Evolutionary conservation across 2,329 filamentous ascomycete species (phyloP).

Genomic region (Ceratocystis ficicola): DNA sequence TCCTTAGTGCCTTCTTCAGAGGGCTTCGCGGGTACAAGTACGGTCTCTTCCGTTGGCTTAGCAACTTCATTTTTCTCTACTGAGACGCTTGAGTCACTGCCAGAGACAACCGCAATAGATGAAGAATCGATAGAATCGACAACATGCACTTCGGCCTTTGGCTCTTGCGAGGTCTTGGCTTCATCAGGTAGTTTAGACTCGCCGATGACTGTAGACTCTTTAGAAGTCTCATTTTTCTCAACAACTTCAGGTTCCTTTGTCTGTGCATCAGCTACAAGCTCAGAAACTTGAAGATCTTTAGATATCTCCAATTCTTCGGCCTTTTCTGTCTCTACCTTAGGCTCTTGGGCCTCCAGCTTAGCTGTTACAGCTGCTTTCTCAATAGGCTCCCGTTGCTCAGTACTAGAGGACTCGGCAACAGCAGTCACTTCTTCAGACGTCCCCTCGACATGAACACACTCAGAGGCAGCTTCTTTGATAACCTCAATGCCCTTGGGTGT

Average conservation of each 20-base stretch:
- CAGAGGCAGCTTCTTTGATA: conserved; percentile 16
- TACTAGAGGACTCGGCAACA: not conserved
- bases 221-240: not conserved
- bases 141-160: not conserved
- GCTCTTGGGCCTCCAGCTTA: not conserved
- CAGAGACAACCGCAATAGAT: not conserved
- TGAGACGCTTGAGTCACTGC: not conserved
- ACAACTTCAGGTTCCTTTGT: not conserved
- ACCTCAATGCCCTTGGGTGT: not conserved
- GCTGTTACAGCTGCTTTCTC: not conserved
- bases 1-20: not conserved
- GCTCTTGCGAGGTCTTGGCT: not conserved
- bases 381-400: not conserved
- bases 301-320: not conserved
- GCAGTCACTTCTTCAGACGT: not conserved
- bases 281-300: not conserved
- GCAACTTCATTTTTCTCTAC: not conserved
- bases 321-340: not conserved
- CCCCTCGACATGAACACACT: not conserved
- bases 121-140: not conserved
- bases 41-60: not conserved
- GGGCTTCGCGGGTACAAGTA: not conserved
- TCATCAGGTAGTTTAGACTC: not conserved
- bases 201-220: not conserved
- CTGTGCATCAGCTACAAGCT: not conserved